Evolutionary conservation across 768 basidiomycete species (phyloP).

Genomic region (Trametes gibbosa): DNA sequence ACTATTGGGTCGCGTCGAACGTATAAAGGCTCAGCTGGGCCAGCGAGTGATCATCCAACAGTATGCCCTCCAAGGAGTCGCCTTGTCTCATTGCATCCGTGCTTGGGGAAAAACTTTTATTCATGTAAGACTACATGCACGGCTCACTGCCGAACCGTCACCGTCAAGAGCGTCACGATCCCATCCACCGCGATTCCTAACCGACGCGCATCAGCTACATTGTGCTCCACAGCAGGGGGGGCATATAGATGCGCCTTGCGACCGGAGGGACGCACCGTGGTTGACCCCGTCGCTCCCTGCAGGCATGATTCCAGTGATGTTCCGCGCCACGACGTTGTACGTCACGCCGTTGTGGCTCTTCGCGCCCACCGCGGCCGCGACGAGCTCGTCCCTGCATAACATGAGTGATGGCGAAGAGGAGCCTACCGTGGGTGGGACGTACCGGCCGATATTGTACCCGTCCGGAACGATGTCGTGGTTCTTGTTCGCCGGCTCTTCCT

Average conservation of each 20-base stretch:
- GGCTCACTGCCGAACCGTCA: slow-evolving; percentile 34
- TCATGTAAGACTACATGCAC: not conserved
- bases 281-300: slow-evolving; percentile 48
- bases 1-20: not conserved
- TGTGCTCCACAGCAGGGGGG: too few species aligned
- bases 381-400: slow-evolving; percentile 34
- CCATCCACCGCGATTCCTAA: slow-evolving; percentile 57
- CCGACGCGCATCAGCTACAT: not conserved
- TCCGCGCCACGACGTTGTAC: slow-evolving; percentile 43
- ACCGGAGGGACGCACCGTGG: slow-evolving; percentile 39
- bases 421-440: not conserved
- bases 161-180: slow-evolving; percentile 48
- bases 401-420: not conserved
- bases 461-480: slow-evolving; percentile 28
- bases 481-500: slow-evolving; percentile 22
- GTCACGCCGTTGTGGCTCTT: slow-evolving; percentile 39
- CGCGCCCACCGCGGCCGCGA: slow-evolving; percentile 33
- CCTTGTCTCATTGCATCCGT: too few species aligned
- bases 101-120: too few species aligned
- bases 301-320: slow-evolving; percentile 50
- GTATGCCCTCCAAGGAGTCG: too few species aligned
- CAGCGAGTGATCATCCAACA: too few species aligned
- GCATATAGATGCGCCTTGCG: too few species aligned
- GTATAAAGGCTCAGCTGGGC: not conserved
- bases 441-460: slow-evolving; percentile 35